Percentiles rank a stretch among this genome's conserved stretches.
phyloP scores from a whole-genome alignment of 139 green algal genomes.

The Micractinium conductrix region DNA sequence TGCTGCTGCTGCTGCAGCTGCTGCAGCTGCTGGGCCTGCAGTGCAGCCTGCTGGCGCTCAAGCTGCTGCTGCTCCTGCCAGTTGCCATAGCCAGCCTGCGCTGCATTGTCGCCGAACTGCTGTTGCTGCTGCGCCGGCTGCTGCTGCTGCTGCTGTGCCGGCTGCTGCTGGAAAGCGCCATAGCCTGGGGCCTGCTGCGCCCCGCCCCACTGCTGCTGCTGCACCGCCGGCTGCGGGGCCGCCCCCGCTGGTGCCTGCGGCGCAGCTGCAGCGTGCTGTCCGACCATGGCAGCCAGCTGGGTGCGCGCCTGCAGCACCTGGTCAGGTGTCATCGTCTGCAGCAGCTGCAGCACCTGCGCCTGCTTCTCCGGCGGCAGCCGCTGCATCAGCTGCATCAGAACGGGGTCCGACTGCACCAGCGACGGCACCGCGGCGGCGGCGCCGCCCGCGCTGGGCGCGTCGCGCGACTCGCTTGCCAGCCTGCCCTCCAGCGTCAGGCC shows the following conservation, averaged over 20 bases:
- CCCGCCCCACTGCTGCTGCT: not conserved
- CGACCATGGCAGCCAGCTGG: not conserved
- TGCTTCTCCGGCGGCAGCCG: not conserved
- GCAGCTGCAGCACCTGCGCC: not conserved
- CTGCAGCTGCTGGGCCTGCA: not conserved
- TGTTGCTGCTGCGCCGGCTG: slow-evolving; percentile 16
- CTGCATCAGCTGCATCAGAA: not conserved
- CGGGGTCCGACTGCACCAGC: not conserved
- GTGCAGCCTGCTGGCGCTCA: not conserved
- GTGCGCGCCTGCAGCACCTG: not conserved
- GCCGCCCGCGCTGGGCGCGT: not conserved
- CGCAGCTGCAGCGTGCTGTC: too few species aligned
- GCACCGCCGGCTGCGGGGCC: not conserved
- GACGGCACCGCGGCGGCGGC: not conserved
- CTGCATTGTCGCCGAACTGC: not conserved
- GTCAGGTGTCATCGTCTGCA: not conserved
- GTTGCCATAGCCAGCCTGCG: not conserved
- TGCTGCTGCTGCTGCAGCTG: slow-evolving; percentile 3
- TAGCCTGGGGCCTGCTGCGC: not conserved
- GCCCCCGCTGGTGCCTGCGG: not conserved
- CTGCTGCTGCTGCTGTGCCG: slow-evolving; percentile 1
- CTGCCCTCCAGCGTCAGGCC: slow-evolving; percentile 12
- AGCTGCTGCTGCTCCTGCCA: not conserved
- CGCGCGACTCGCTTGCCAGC: not conserved
- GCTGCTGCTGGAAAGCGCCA: not conserved